Evolutionary conservation across 163 green algal species (phyloP).

Genomic region (Chlamydomonas reinhardtii): DNA sequence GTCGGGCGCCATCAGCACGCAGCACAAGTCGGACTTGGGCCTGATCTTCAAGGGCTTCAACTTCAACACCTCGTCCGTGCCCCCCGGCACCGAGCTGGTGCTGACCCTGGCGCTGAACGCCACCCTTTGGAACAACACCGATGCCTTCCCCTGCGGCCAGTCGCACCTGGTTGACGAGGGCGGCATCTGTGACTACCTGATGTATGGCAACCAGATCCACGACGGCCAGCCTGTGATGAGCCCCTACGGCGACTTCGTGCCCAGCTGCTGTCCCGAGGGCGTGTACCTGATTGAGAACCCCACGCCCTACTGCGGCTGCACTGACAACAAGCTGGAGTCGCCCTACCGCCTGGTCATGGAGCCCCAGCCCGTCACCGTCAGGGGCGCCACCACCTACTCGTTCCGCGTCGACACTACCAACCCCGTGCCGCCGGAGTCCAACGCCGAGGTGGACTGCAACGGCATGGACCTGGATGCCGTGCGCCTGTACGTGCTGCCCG

Average conservation of each 20-base stretch:
- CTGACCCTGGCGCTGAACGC: conserved; percentile 52
- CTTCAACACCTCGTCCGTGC: conserved; percentile 36
- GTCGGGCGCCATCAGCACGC: conserved; percentile 40
- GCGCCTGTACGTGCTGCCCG: conserved; percentile 48
- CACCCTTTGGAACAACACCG: conserved; percentile 46
- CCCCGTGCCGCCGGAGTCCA: not conserved
- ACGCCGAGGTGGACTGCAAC: conserved; percentile 25
- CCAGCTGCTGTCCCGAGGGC: conserved; percentile 57
- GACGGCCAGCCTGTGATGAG: conserved; percentile 10
- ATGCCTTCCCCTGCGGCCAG: conserved; percentile 52
- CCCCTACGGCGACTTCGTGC: conserved; percentile 4
- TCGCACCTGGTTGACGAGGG: conserved; percentile 41
- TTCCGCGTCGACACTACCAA: not conserved
- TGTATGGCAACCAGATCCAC: conserved; percentile 51
- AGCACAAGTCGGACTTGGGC: conserved; percentile 42
- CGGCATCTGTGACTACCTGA: conserved; percentile 57
- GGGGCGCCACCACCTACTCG: not conserved
- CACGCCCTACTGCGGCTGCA: conserved; percentile 47
- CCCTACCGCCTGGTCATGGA: conserved; percentile 51
- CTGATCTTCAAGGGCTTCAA: conserved; percentile 44
- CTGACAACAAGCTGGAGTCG: conserved; percentile 58
- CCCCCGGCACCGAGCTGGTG: conserved; percentile 30
- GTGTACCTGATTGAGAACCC: conserved; percentile 48
- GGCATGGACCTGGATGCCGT: conserved; percentile 55
- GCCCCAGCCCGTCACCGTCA: not conserved